Conservation (phyloP, 768 basidiomycete species). For the Coprinopsis sp. region DNA sequence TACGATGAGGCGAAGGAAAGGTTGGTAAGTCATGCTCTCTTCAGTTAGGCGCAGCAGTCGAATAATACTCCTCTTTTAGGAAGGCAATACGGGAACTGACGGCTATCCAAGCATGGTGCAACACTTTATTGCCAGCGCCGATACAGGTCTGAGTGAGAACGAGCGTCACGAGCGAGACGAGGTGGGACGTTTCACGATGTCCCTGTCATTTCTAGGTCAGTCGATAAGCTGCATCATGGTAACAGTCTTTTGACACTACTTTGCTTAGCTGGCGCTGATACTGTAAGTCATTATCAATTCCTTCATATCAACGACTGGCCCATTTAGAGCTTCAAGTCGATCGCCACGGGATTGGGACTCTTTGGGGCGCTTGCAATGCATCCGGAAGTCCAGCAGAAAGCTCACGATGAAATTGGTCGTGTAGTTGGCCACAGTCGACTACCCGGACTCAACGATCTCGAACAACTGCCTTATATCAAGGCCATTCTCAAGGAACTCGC, state of each 20-base stretch:
- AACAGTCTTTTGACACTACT: background rate
- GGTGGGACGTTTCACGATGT: background rate
- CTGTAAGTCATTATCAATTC: background rate
- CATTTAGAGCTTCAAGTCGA: background rate
- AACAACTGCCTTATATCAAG: conserved; percentile 21
- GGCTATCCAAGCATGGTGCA: no score
- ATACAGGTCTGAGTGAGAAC: no score
- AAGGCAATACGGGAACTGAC: no score
- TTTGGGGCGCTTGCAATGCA: background rate
- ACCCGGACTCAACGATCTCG: conserved; percentile 20
- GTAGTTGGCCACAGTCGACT: conserved; percentile 19
- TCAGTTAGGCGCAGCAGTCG: no score
- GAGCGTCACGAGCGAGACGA: background rate
- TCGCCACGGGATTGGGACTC: background rate
- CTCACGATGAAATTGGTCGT: conserved; percentile 3
- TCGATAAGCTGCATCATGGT: no score
- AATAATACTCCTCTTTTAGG: no score
- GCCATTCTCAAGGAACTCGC: conserved; percentile 21
- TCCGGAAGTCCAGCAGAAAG: conserved; percentile 3
- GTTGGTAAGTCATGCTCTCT: background rate
- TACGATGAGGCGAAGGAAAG: background rate
- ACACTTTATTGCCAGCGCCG: no score
- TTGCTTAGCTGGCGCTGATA: conserved; percentile 6
- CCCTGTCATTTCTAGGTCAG: background rate
- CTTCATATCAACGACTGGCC: background rate